phyloP scores from a whole-genome alignment of 176 grass and related monocot species.

The Pontederia paniculata region DNA sequence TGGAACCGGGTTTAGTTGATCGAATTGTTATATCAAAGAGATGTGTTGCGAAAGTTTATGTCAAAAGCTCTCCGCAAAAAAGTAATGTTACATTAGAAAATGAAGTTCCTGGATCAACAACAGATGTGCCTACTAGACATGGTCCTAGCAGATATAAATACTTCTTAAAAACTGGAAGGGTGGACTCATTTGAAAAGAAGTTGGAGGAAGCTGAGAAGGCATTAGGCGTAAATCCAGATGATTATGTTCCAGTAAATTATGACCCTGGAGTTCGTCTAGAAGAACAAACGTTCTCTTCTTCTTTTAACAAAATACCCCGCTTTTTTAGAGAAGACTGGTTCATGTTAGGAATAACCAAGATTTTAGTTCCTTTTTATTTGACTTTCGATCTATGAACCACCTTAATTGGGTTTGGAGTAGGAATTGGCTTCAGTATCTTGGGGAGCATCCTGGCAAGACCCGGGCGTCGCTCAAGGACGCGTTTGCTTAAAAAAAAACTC shows the following conservation, averaged over 20 bases:
- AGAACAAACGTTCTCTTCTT: no score
- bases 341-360: conserved; percentile 48
- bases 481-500: conserved; percentile 75
- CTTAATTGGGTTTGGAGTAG: conserved; percentile 33
- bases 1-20: conserved; percentile 77
- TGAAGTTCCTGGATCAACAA: conserved; percentile 36
- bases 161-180: conserved; percentile 90
- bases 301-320: no score
- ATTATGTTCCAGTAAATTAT: conserved; percentile 77
- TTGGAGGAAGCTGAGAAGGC: conserved; percentile 69
- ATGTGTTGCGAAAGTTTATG: conserved; percentile 76
- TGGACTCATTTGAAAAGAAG: conserved; percentile 88
- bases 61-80: conserved; percentile 37
- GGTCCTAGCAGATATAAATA: conserved; percentile 49
- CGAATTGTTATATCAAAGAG: conserved; percentile 89
- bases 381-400: conserved; percentile 57
- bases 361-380: conserved; percentile 39
- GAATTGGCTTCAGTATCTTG: conserved; percentile 60
- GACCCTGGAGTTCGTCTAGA: conserved; percentile 42
- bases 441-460: conserved; percentile 43
- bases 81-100: conserved; percentile 26
- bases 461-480: conserved; percentile 33
- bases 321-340: no score
- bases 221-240: no score
- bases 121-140: conserved; percentile 28